Conservation (phyloP, 164 flowering plant species). For the Umbilicus rupestris region DNA sequence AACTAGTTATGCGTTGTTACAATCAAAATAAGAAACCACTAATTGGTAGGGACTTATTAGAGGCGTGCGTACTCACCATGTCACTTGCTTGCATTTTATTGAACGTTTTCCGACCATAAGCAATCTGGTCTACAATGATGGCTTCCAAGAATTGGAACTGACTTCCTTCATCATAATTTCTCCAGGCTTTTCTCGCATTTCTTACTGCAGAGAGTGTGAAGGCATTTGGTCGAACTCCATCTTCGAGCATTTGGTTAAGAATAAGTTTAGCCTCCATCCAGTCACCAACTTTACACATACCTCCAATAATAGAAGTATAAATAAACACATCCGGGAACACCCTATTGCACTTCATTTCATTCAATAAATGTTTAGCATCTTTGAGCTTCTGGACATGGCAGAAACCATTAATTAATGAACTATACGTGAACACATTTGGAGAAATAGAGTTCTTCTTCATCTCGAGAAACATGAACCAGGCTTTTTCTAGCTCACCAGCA, state of each 20-base stretch:
- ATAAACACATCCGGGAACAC: constrained; percentile 4
- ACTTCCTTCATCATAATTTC: background rate
- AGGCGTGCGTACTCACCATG: background rate
- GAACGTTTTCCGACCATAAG: background rate
- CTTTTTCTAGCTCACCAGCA: constrained; percentile 3
- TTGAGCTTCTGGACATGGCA: background rate
- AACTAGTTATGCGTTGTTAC: background rate
- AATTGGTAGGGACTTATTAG: background rate
- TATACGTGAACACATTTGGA: background rate
- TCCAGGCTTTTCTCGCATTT: background rate
- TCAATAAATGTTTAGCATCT: constrained; percentile 1
- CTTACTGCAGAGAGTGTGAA: background rate
- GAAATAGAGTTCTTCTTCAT: constrained; percentile 1
- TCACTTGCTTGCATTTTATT: background rate
- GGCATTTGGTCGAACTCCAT: constrained; percentile 5
- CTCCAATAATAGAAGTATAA: constrained; percentile 3
- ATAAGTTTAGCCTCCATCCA: background rate
- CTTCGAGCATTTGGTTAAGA: background rate
- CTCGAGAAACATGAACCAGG: constrained; percentile 6
- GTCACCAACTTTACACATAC: constrained; percentile 1
- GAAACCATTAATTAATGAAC: background rate
- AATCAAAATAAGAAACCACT: background rate
- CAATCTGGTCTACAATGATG: background rate
- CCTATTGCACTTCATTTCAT: background rate
- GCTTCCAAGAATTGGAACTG: constrained; percentile 1